Percentiles rank a stretch among this genome's conserved stretches.
These are phyloP conservation scores for Pezicula neosporulosa DNA, from an alignment of 2,329 filamentous ascomycete species.

Conservation along the genomic window DNA sequence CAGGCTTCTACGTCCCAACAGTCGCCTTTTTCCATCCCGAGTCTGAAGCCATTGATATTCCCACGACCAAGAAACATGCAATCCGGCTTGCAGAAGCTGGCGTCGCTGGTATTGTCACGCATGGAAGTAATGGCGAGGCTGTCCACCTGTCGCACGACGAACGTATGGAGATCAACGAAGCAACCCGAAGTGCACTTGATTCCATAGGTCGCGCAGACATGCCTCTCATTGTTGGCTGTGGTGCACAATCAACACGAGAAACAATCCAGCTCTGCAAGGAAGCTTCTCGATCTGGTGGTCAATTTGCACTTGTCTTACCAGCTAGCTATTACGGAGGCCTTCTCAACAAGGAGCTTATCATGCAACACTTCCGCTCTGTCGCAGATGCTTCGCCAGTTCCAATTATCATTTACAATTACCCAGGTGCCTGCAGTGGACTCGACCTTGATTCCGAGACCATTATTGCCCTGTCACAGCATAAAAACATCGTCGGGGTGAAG, in stretches of 20 bases:
- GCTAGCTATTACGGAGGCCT: constrained; percentile 60
- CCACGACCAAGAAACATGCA: constrained; percentile 25
- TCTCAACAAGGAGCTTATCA: constrained; percentile 46
- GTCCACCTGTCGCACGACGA: constrained; percentile 57
- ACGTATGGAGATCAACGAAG: constrained; percentile 49
- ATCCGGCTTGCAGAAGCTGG: constrained; percentile 53
- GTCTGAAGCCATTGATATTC: constrained; percentile 8
- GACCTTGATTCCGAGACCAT: constrained; percentile 39
- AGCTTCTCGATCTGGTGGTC: constrained; percentile 54
- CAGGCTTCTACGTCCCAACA: constrained; percentile 47
- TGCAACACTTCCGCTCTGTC: constrained; percentile 53
- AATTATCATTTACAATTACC: constrained; percentile 51
- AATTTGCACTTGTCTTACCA: constrained; percentile 60
- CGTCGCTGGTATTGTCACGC: constrained; percentile 54
- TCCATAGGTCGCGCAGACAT: constrained; percentile 48
- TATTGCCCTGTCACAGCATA: constrained; percentile 25
- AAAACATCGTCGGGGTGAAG: constrained; percentile 34
- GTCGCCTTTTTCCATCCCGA: constrained; percentile 37
- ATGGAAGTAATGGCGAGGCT: constrained; percentile 62
- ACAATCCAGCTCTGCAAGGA: constrained; percentile 58
- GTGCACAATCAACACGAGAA: constrained; percentile 59
- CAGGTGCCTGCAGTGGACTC: constrained; percentile 36
- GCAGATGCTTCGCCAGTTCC: constrained; percentile 45
- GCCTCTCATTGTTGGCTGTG: constrained; percentile 61
- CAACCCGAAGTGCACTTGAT: constrained; percentile 56